Percentiles rank a stretch among this genome's conserved stretches.
Conservation (phyloP, 768 basidiomycete genomes). For the Leccinum uliginosum region DNA sequence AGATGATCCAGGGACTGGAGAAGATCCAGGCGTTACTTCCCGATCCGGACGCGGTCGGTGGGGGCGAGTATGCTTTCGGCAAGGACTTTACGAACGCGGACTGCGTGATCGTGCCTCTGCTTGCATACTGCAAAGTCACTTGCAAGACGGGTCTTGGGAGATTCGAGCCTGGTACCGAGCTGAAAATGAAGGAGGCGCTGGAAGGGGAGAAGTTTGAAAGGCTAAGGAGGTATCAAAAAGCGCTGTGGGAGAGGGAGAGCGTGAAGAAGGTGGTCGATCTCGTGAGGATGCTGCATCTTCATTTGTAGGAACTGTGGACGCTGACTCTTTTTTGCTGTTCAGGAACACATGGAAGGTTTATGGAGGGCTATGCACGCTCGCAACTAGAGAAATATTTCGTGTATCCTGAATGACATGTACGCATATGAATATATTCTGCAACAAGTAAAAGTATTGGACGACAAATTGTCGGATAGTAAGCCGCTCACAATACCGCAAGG, state of each 20-base stretch:
- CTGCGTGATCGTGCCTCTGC: conserved; percentile 51
- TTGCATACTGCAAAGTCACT: conserved; percentile 40
- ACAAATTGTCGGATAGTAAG: too few relatives aligned
- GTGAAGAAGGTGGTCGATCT: conserved; percentile 5
- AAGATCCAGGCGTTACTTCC: conserved; percentile 9
- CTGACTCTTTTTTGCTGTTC: neutral
- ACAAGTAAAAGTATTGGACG: neutral
- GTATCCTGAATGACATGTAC: neutral
- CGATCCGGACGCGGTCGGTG: conserved; percentile 39
- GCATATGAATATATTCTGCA: neutral
- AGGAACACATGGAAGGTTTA: conserved; percentile 2
- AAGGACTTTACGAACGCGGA: conserved; percentile 56
- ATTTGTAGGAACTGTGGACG: neutral
- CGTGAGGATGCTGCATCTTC: neutral
- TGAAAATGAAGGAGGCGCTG: conserved; percentile 38
- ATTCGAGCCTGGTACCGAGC: conserved; percentile 44
- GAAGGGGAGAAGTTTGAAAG: conserved; percentile 42
- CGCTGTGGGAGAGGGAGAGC: conserved; percentile 38
- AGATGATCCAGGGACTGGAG: neutral
- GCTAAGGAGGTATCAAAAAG: conserved; percentile 44
- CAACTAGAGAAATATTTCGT: neutral
- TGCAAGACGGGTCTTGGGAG: conserved; percentile 48
- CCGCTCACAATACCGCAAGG: too few relatives aligned
- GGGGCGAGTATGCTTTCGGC: conserved; percentile 33
- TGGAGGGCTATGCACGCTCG: neutral